Evolutionary conservation across 192 early-diverging fungal genomes (phyloP).

Genomic region (Tieghemiomyces parasiticus): DNA sequence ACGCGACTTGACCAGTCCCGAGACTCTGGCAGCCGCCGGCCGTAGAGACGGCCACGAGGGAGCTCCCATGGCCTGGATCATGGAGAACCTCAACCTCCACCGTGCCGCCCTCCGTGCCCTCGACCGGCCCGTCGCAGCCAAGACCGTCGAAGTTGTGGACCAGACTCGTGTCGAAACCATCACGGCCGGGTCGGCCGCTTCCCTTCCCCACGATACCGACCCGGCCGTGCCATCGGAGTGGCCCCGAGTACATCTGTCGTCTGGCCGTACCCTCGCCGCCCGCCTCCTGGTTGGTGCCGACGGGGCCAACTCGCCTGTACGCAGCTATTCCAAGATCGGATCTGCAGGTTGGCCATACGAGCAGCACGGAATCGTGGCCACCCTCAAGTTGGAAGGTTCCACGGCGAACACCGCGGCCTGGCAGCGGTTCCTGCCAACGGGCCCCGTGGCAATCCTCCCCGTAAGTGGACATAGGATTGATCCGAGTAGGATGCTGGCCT

Average conservation of each 20-base stretch:
- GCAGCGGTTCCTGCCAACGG: slow-evolving; percentile 89
- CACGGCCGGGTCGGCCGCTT: too few species aligned
- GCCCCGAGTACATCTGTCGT: slow-evolving; percentile 56
- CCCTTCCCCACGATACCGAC: not conserved
- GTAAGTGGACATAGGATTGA: too few species aligned
- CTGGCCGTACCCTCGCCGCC: slow-evolving; percentile 41
- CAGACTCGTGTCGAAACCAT: slow-evolving; percentile 40
- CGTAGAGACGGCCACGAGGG: too few species aligned
- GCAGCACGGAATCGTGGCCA: slow-evolving; percentile 78
- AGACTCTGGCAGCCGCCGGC: too few species aligned
- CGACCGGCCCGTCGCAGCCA: slow-evolving; percentile 16
- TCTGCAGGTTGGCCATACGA: slow-evolving; percentile 77
- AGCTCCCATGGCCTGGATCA: slow-evolving; percentile 62
- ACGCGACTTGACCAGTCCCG: slow-evolving; percentile 14
- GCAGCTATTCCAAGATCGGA: slow-evolving; percentile 65
- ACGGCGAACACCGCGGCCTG: slow-evolving; percentile 49
- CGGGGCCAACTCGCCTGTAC: slow-evolving; percentile 74
- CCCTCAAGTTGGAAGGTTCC: slow-evolving; percentile 40
- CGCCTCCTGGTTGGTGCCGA: slow-evolving; percentile 86
- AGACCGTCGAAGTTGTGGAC: slow-evolving; percentile 47
- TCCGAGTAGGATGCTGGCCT: too few species aligned
- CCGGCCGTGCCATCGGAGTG: slow-evolving; percentile 36
- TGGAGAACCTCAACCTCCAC: slow-evolving; percentile 77
- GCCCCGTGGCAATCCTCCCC: slow-evolving; percentile 86
- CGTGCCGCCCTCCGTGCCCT: slow-evolving; percentile 42